Base-by-base conservation (phyloP, 2,329 filamentous ascomycete species). In the Sporothrix humicola region DNA sequence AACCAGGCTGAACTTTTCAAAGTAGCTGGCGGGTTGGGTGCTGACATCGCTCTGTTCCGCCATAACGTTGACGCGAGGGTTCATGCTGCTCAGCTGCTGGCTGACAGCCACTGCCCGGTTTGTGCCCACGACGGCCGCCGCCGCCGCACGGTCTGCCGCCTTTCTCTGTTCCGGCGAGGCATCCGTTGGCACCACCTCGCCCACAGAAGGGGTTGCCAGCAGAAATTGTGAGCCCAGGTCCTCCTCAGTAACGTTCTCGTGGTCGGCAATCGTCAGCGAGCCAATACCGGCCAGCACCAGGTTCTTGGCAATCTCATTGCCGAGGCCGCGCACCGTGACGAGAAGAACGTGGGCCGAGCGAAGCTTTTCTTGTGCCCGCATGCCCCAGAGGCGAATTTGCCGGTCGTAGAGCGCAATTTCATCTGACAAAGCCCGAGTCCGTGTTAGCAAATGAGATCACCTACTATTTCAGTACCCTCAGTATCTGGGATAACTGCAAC, bases 371-470 rank as follows among this genome's bases (percentile, higher is more conserved):
- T 99, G 96, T 7, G 96, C 96, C 79, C 96, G 91, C 79, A 98
- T 93, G 59, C 96, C 96, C 96, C 96, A 99, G 44, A 99, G 90
- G 72, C 96, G 92, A 79, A 99, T 98, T 82, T 99, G 96, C 69
- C 96, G 91, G 83, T 99, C 96, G 81, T 99, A 99, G 6, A 98
- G 90, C 15, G 95, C 96, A 79, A 98, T 97, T 81, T 99, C 96
- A 82, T 98, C 96, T 93, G 74, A 1, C 8, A 2, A 31, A 23
- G 31, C 31, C 31, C 31, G 31, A 17, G n/a, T 20, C 61, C 3
- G 26, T 12, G 68, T 73, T 37, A 72, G 71, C 20, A 56, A 37
- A 20, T 42, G 7, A 13, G 12, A 31, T 6, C 3, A 17, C 17
- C 37, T 10, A 37, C 2, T 9, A 8, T 20, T n/a, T 2, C 20